phyloP scores from a whole-genome alignment of 1,284 basidiomycete species.

The Naganishia sp. region DNA sequence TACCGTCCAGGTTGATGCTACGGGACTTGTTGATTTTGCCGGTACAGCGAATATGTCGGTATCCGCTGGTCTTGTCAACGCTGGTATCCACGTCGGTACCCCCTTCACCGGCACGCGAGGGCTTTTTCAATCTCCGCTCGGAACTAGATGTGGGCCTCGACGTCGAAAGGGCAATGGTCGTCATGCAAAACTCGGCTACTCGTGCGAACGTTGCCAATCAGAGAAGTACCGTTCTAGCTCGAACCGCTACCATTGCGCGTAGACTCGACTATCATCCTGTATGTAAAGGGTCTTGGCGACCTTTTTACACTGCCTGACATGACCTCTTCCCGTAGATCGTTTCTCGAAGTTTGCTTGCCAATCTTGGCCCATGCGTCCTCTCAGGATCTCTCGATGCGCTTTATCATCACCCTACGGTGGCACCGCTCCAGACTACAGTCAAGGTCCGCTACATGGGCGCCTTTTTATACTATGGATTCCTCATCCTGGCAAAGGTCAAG shows the following conservation, averaged over 20 bases:
- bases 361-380: conserved; percentile 71
- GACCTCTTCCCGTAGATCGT: conserved; percentile 38
- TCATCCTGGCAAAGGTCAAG: conserved; percentile 79
- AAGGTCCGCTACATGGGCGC: conserved; percentile 83
- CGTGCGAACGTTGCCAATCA: conserved; percentile 61
- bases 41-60: conserved; percentile 85
- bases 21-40: conserved; percentile 86
- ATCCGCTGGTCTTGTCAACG: conserved; percentile 80
- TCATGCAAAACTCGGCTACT: conserved; percentile 64
- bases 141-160: conserved; percentile 45
- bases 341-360: conserved; percentile 61
- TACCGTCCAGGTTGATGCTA: conserved; percentile 56
- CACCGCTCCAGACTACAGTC: conserved; percentile 56
- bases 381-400: conserved; percentile 81
- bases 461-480: conserved; percentile 81
- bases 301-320: conserved; percentile 1
- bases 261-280: conserved; percentile 55
- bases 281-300: conserved; percentile 11
- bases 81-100: conserved; percentile 55
- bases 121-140: conserved; percentile 17
- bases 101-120: conserved; percentile 25
- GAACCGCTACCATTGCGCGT: conserved; percentile 70
- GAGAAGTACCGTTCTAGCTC: conserved; percentile 64
- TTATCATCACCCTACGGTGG: conserved; percentile 60
- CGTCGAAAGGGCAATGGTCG: conserved; percentile 48